A percentile compares a stretch with the other conserved stretches of the same genome.
Conservation (phyloP, 768 basidiomycete species). For the Leucocoprinus birnbaumii region DNA sequence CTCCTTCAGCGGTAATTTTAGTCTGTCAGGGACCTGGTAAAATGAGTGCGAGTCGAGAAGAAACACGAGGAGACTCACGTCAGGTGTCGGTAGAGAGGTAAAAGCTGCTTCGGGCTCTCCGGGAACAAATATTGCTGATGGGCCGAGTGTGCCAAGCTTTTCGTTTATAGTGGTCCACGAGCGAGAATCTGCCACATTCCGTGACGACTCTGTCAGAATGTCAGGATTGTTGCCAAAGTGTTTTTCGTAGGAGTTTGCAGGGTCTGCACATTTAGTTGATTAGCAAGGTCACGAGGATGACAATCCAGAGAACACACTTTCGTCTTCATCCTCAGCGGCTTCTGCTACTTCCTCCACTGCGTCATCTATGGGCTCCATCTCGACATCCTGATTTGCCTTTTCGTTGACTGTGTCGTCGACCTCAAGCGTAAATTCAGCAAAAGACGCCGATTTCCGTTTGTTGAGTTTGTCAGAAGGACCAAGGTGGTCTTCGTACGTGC, state of each 20-base stretch:
- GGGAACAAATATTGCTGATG: slow-evolving; percentile 46
- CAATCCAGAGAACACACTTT: background rate
- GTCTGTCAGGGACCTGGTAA: slow-evolving; percentile 51
- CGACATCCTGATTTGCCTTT: slow-evolving; percentile 15
- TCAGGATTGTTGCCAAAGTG: slow-evolving; percentile 69
- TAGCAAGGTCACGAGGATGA: background rate
- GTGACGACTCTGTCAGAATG: slow-evolving; percentile 45
- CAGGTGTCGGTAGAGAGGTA: slow-evolving; percentile 26
- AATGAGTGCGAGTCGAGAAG: background rate
- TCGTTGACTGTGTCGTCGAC: slow-evolving; percentile 16
- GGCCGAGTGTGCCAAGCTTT: slow-evolving; percentile 57
- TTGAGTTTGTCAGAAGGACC: slow-evolving; percentile 61
- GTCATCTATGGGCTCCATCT: slow-evolving; percentile 14
- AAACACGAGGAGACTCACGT: slow-evolving; percentile 20
- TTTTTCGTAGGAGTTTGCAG: slow-evolving; percentile 55
- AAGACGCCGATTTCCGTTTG: slow-evolving; percentile 49
- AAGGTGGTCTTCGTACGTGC: slow-evolving; percentile 36
- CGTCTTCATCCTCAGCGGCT: too few relatives aligned
- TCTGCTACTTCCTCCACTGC: slow-evolving; percentile 22
- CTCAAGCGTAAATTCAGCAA: slow-evolving; percentile 20
- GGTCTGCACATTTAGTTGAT: background rate
- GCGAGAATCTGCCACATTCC: slow-evolving; percentile 49
- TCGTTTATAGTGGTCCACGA: slow-evolving; percentile 54
- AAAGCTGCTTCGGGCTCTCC: slow-evolving; percentile 31
- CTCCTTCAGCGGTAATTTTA: slow-evolving; percentile 51